Evolutionary conservation across 75 land plant genomes (phyloP).

Genomic region (Isoetes taiwanensis): DNA sequence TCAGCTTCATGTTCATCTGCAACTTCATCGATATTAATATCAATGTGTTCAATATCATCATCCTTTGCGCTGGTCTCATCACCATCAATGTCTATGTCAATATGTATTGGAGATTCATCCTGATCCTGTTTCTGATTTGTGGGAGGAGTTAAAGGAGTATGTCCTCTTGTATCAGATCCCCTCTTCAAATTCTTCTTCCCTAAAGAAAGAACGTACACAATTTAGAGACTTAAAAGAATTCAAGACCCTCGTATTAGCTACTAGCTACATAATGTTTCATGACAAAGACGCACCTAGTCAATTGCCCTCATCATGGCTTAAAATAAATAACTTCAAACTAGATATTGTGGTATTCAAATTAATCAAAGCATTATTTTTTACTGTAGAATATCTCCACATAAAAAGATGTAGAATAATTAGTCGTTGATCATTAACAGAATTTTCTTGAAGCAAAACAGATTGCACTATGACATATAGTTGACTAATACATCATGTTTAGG

Average conservation of each 20-base stretch:
- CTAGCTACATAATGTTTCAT: not conserved
- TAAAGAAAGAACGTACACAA: not conserved
- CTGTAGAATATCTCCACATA: too few relatives aligned
- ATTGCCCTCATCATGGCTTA: not conserved
- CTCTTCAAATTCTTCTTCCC: conserved; percentile 9
- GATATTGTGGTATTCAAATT: too few relatives aligned
- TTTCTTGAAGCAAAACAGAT: too few relatives aligned
- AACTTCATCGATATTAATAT: conserved; percentile 34
- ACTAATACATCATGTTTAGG: too few relatives aligned
- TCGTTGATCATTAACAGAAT: too few relatives aligned
- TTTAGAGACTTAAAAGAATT: not conserved
- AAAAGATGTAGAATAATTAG: too few relatives aligned
- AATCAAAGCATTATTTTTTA: too few relatives aligned
- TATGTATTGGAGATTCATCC: conserved; percentile 9
- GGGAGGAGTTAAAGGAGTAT: conserved; percentile 1
- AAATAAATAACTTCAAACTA: too few relatives aligned
- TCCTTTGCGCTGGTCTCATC: not conserved
- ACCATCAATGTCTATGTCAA: conserved; percentile 15
- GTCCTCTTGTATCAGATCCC: conserved; percentile 10
- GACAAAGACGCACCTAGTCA: too few relatives aligned
- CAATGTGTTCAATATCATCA: conserved; percentile 3
- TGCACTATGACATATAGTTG: too few relatives aligned
- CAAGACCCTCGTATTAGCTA: not conserved
- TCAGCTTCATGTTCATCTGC: conserved; percentile 49
- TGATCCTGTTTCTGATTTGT: not conserved